Evolutionary conservation across 2,329 filamentous ascomycete species (phyloP), one percentile per base, ranked within the genome.

Genomic region (Cladophialophora exuberans): DNA sequence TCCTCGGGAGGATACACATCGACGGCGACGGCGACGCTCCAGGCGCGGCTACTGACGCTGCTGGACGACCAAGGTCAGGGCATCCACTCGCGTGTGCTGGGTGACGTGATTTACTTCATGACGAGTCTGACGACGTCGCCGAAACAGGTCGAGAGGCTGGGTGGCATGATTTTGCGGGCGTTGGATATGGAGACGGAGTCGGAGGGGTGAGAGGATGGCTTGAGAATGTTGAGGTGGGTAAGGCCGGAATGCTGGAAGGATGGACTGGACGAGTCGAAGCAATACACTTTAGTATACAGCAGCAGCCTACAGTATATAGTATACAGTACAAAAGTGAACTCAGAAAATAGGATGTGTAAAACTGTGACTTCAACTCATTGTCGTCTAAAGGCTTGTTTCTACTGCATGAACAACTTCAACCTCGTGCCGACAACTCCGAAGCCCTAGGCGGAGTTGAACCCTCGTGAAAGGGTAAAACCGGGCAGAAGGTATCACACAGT

Each of bases 41-140:
- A 83, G 49, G 73, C 81, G 52, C 68, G 71, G 10, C 66, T 85
- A 17, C 41, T 65, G 28, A 67, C 79, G 1, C 64, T 70, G 5
- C 67, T 70, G 2, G 65, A 68, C 2, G 64, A 65, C 1, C 62
- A 74, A 17, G 62, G 72, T 6, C 73, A 77, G 46, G 75, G 75
- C 9, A 75, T 85, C 3, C 82, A 85, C 64, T 83, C 79, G 2
- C 72, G 83, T n/a, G 79, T 85, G 3, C 68, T 85, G 18, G 83
- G 83, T 0, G 84, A 84, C 65, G 78, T 85, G 11, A 70, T 84
- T 15, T 85, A 85, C 64, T 68, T 85, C 30, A 85, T 85, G 82
- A 77, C 80, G 6, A 81, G 81, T 53, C 66, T 80, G 62, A 81
- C 76, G 1, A 78, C 78, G 0, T 73, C 68, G 18, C 61, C 66